Base-by-base conservation (phyloP, 352 stramenopile genomes). In the Phytopythium delawarense region DNA sequence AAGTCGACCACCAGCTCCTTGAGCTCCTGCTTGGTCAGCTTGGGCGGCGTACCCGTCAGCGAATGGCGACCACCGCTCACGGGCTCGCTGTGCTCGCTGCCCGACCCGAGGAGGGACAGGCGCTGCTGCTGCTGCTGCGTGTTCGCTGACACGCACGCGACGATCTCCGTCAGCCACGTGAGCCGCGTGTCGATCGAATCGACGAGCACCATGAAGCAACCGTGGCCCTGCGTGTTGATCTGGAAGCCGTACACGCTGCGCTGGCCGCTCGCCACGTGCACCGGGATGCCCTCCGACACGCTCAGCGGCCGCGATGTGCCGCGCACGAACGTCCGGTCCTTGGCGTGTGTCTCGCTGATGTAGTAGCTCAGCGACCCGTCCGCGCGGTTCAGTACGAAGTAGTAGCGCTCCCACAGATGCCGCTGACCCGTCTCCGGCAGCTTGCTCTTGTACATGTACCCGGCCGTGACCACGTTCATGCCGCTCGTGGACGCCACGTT, bases 401-500 rank as follows among this genome's bases (percentile, higher is more conserved):
- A 95, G 55, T 89, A 92, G 18, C 87, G 84, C 67, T 95, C 87
- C 87, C 87, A 95, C 35, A 91, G 46, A 42, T 92, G 85, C 18
- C 79, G 70, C 69, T 95, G 82, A 15, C 87, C 87, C 2, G 83
- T 91, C 65, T 93, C 84, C 0, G 87, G 84, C 25, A 92, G 78
- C 65, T 89, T 91, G 77, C 79, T 95, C 65, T 92, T 92, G 72
- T 92, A 95, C 84, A 95, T 91, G 75, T 95, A 95, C 7, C 87
- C 87, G n/a, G 75, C 75, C 25, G 84, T 93, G 42, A 92, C 59
- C 20, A 89, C 79, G 54, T 92, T 91, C 64, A 78, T 73, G 7
- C 63, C 63, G 42, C 60, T 72, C n/a, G 35, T 37, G 21, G 11
- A 20, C 40, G 55, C 15, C 25, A 39, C 55, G 55, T 55, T 59